phyloP scores from a whole-genome alignment of 768 basidiomycete species.

The Lactarius hengduanensis region DNA sequence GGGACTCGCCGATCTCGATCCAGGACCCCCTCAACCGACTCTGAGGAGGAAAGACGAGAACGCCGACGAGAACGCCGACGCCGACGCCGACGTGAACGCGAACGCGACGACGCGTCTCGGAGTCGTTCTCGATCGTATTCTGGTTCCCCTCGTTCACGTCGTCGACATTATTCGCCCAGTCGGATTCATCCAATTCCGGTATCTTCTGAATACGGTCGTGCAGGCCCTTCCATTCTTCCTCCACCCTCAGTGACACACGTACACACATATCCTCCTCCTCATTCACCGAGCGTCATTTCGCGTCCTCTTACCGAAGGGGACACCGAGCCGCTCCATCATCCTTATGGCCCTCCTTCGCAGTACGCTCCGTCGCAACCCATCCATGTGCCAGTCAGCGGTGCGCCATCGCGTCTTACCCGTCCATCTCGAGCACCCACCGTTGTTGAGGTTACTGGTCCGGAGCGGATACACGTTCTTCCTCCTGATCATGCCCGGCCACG shows the following conservation, averaged over 20 bases:
- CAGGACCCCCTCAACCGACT: neutral
- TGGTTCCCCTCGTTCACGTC: neutral
- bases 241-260: neutral
- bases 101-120: neutral
- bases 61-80: neutral
- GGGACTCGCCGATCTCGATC: neutral
- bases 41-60: slow-evolving; percentile 7
- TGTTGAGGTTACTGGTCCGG: slow-evolving; percentile 23
- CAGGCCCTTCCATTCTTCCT: too few relatives aligned
- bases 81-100: neutral
- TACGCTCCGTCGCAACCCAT: slow-evolving; percentile 6
- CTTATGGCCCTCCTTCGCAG: too few relatives aligned
- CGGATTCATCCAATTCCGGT: slow-evolving; percentile 4
- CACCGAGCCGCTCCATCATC: too few relatives aligned
- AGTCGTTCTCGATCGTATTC: neutral
- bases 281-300: too few relatives aligned
- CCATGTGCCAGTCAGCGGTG: slow-evolving; percentile 3
- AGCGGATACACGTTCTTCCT: slow-evolving; percentile 16
- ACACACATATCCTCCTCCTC: too few relatives aligned
- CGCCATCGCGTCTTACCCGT: slow-evolving; percentile 14
- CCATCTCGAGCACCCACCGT: slow-evolving; percentile 19
- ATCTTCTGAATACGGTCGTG: slow-evolving; percentile 10
- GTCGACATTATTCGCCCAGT: slow-evolving; percentile 6
- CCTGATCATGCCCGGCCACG: slow-evolving; percentile 4
- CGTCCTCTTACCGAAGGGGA: too few relatives aligned